Conservation (phyloP, 805 yeast genomes). For the Saturnispora hagleri region DNA sequence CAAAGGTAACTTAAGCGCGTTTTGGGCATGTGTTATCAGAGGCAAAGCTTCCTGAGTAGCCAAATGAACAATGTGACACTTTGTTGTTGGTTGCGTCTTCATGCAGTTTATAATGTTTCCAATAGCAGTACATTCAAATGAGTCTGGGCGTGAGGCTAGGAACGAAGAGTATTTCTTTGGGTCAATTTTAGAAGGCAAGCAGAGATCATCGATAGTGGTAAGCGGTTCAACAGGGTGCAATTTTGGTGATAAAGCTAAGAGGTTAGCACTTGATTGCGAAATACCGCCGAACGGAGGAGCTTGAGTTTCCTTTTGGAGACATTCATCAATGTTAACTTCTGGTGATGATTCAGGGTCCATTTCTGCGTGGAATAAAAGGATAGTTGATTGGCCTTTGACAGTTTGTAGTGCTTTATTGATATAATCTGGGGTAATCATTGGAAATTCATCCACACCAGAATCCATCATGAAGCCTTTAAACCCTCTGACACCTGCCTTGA, state of each 20-base stretch:
- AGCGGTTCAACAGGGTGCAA: conserved; percentile 54
- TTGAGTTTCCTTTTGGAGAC: not conserved
- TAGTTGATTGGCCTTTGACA: conserved; percentile 55
- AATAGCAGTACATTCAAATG: conserved; percentile 80
- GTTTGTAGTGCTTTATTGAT: conserved; percentile 56
- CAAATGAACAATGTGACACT: conserved; percentile 82
- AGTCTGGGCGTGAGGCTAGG: conserved; percentile 80
- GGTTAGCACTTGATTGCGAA: conserved; percentile 41
- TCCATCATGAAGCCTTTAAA: conserved; percentile 90
- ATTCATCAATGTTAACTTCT: not conserved
- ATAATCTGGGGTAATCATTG: conserved; percentile 60
- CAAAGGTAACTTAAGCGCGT: conserved; percentile 42
- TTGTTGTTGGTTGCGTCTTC: conserved; percentile 45
- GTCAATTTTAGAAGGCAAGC: conserved; percentile 28
- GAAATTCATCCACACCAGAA: conserved; percentile 95
- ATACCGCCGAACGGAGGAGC: conserved; percentile 17
- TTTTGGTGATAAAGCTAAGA: conserved; percentile 46
- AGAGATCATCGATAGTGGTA: conserved; percentile 15
- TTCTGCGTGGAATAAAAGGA: conserved; percentile 91
- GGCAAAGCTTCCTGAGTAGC: conserved; percentile 84
- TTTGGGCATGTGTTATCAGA: conserved; percentile 53
- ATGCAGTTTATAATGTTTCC: conserved; percentile 60
- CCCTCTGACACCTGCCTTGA: conserved; percentile 83
- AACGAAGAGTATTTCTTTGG: conserved; percentile 64
- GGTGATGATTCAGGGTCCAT: conserved; percentile 34